phyloP scores from a whole-genome alignment of 108 stramenopile genomes.

The Pseudonitzschia delicatissima region DNA sequence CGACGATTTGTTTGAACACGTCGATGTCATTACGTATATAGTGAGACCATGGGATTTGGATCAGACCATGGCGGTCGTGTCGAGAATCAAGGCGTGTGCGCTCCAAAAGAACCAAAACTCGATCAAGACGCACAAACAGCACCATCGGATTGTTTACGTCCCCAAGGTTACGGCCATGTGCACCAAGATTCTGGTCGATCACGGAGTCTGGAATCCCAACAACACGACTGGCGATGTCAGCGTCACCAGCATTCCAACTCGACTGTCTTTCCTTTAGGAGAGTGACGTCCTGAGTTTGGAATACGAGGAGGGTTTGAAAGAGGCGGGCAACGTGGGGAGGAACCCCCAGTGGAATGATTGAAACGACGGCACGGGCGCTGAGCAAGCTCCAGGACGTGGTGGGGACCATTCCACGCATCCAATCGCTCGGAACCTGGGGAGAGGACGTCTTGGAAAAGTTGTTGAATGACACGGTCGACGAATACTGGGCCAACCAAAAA shows the following conservation, averaged over 20 bases:
- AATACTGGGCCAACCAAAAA: conserved; percentile 16
- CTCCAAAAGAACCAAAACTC: background rate
- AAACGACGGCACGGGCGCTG: conserved; percentile 63
- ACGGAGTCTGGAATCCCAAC: background rate
- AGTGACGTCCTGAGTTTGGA: conserved; percentile 46
- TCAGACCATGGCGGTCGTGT: conserved; percentile 23
- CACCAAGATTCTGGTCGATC: conserved; percentile 23
- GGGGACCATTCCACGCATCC: conserved; percentile 70
- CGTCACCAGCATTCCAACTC: conserved; percentile 39
- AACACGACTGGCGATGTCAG: conserved; percentile 24
- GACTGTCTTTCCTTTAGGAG: conserved; percentile 55
- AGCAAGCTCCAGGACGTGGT: conserved; percentile 73
- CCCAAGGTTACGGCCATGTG: conserved; percentile 48
- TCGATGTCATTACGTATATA: conserved; percentile 57
- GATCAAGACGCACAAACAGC: conserved; percentile 7
- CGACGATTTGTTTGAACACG: conserved; percentile 15
- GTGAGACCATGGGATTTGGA: conserved; percentile 26
- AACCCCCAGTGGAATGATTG: conserved; percentile 55
- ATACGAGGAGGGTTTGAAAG: conserved; percentile 46
- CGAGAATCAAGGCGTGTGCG: conserved; percentile 13
- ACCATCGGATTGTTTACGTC: conserved; percentile 53
- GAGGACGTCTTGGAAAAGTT: conserved; percentile 72
- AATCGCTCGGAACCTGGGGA: conserved; percentile 63
- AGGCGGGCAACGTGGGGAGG: conserved; percentile 26
- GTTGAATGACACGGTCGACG: conserved; percentile 64